Percentiles rank a stretch among this genome's conserved stretches.
These are phyloP conservation scores for Panicum hallii DNA, from an alignment of 202 grass and related monocot species.

Conservation along the genomic window DNA sequence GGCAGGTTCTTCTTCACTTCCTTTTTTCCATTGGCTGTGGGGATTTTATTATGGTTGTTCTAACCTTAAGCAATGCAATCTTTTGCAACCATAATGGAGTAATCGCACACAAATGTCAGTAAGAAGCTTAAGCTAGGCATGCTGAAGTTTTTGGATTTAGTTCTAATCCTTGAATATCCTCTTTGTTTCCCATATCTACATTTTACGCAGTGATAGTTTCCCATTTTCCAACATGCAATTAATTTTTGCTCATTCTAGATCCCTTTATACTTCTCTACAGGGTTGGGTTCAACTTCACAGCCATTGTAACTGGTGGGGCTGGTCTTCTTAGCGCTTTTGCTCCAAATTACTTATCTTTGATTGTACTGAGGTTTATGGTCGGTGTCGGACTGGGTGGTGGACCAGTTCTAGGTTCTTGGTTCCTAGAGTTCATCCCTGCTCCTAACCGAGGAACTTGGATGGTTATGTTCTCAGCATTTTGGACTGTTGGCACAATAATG, in stretches of 20 bases:
- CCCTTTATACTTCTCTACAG: constrained; percentile 58
- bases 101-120: neutral
- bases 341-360: constrained; percentile 87
- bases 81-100: constrained; percentile 2
- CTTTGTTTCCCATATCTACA: neutral
- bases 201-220: constrained; percentile 6
- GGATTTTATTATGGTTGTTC: neutral
- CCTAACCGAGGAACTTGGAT: constrained; percentile 95
- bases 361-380: constrained; percentile 88
- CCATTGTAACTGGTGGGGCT: constrained; percentile 83
- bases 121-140: neutral
- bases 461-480: constrained; percentile 93
- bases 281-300: constrained; percentile 96
- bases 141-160: neutral
- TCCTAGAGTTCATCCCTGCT: constrained; percentile 95
- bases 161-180: neutral
- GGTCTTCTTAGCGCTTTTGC: constrained; percentile 93
- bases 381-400: constrained; percentile 89
- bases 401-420: constrained; percentile 94
- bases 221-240: neutral
- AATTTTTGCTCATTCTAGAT: constrained; percentile 27
- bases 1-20: constrained; percentile 56
- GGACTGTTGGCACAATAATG: constrained; percentile 93
- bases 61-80: neutral
- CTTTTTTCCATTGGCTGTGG: constrained; percentile 10